Base-by-base conservation (phyloP, 148 eudicot genomes). In the Pharnaceum exiguum region DNA sequence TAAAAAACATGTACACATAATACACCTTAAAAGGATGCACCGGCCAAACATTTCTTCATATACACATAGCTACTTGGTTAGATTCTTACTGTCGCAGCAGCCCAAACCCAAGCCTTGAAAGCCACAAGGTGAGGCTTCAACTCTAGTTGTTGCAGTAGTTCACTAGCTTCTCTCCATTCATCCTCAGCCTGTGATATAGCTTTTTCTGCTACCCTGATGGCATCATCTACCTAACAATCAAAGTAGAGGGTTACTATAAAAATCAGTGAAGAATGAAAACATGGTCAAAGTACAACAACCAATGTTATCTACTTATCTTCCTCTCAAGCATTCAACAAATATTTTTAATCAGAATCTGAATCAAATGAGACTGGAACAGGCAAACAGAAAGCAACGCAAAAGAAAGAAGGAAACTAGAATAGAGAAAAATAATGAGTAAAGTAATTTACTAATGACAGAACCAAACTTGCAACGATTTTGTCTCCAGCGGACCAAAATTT, bases 91-190 rank as follows among this genome's bases (percentile, higher is more conserved):
- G 82, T 85, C 62, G 87, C 89, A 64, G 84, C 79, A 71, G 99
- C 90, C 99, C 99, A 93, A 27, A 85, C 75, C 99, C 99, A 93
- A 16, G 96, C 95, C 74, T 71, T 82, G 46, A 89, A 76, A 55
- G 77, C 77, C 54, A 37, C 58, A 45, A 83, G 66, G 37, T 63
- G 81, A 71, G 75, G 72, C 60, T 80, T 85, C 70, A 93, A 56
- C 39, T 71, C 62, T 39, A 93, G 75, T 43, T 76, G 82, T 50
- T 69, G 38, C 81, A 93, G 72, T 46, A 93, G 40, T 12, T 69
- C 16, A 57, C 55, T 60, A 68, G 85, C 84, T 72, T 70, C 75
- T 48, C 47, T 70, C 99, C 99, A 85, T 47, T 86, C 86, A 36
- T 42, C 66, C 62, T 77, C 74, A 52, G 82, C 80, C 67, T 73